Conservation (phyloP, 805 yeast genomes). For the Candida khao-thaluensis region DNA sequence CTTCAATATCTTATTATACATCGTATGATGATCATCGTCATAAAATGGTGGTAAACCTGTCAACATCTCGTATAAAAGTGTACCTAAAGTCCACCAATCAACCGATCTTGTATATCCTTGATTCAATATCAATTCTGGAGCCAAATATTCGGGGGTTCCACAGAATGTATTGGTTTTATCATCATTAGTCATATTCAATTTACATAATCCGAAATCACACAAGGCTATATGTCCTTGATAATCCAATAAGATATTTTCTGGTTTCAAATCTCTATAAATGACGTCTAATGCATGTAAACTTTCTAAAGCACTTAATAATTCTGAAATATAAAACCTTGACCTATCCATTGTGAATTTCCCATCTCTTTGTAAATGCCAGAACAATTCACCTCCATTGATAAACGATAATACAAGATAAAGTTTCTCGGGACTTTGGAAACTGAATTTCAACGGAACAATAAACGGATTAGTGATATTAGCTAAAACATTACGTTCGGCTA, state of each 20-base stretch:
- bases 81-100: constrained; percentile 99
- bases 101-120: constrained; percentile 95
- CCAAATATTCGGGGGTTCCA: constrained; percentile 96
- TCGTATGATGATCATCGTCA: constrained; percentile 87
- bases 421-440: constrained; percentile 96
- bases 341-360: constrained; percentile 87
- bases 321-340: constrained; percentile 92
- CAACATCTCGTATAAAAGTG: constrained; percentile 89
- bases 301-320: constrained; percentile 88
- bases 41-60: constrained; percentile 97
- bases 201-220: constrained; percentile 96
- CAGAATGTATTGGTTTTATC: constrained; percentile 92
- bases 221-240: constrained; percentile 97
- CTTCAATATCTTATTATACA: constrained; percentile 91
- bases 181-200: constrained; percentile 86
- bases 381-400: constrained; percentile 95
- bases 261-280: constrained; percentile 92
- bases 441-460: constrained; percentile 92
- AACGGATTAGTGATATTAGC: constrained; percentile 93
- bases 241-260: constrained; percentile 91
- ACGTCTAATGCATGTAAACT: constrained; percentile 88
- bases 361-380: constrained; percentile 88
- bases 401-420: constrained; percentile 86
- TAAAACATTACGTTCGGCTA: constrained; percentile 93
- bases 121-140: constrained; percentile 88